Evolutionary conservation across 768 basidiomycete species (phyloP), one percentile per base, ranked within the genome.

Genomic region (Lactifluus echinatus): DNA sequence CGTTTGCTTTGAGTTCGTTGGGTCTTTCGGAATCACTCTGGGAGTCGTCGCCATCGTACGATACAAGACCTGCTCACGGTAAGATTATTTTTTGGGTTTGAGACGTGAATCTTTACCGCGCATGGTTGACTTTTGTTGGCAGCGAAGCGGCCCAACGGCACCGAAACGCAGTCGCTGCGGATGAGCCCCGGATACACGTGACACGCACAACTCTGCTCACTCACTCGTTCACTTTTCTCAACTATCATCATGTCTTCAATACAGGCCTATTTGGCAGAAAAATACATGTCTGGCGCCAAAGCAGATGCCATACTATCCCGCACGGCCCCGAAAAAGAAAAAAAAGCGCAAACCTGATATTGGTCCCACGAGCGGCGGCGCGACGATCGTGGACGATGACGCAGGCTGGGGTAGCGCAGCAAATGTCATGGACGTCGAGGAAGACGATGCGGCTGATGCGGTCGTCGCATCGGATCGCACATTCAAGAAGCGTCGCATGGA

Each of bases 271-370:
- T 79, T 94, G 17, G 91, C 91, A 0, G 80, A 85, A 62, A 91
- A 89, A 61, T 98, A 98, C 74, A 95, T 97, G 93, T 85, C 93
- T 5, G 95, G 95, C 1, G 83, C 91, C 0, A 98, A 97, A 66
- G 93, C 94, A 2, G 95, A 97, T 64, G 93, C 92, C 6, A 98
- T 98, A 61, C 77, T 97, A 8, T 76, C 93, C 3, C 81, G 82
- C 44, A 69, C 79, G 0, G 75, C 72, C 2, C 72, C 74, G 0
- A 78, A 77, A 68, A 86, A 85, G 71, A 89, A 86, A 74, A 91
- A 89, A 77, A 91, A 88, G 71, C 79, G 83, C 51, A 88, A 86
- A 70, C 76, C 70, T 12, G 70, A 70, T 8, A 63, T 52, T 42
- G 64, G 67, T 8, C 71, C 71, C 72, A 44, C 53, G 12, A 6